phyloP scores from a whole-genome alignment of 2,329 filamentous ascomycete species.

The Hymenoscyphus occultus region DNA sequence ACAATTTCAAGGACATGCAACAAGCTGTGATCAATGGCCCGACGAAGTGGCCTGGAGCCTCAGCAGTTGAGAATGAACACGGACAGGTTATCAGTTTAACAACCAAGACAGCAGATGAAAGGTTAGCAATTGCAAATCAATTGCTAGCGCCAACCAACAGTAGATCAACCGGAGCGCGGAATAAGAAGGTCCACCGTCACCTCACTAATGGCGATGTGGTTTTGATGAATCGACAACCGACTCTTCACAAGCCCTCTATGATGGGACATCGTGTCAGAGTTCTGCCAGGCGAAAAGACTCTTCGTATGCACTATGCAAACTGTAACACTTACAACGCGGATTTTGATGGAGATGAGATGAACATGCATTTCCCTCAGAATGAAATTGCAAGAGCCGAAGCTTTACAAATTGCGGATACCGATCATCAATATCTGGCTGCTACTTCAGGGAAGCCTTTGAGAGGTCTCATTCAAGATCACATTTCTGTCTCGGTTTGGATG shows the following conservation, averaged over 20 bases:
- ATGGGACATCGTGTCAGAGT: slow-evolving; percentile 96
- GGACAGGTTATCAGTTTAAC: slow-evolving; percentile 86
- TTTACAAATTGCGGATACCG: slow-evolving; percentile 88
- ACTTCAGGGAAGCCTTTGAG: slow-evolving; percentile 90
- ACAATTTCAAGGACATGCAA: slow-evolving; percentile 95
- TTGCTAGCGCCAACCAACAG: slow-evolving; percentile 80
- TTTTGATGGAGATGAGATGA: slow-evolving; percentile 99
- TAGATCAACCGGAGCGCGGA: slow-evolving; percentile 70
- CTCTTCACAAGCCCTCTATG: slow-evolving; percentile 96
- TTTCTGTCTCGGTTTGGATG: slow-evolving; percentile 88
- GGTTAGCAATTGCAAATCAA: slow-evolving; percentile 86
- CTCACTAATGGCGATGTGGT: slow-evolving; percentile 96
- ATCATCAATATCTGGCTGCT: slow-evolving; percentile 93
- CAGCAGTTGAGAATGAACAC: slow-evolving; percentile 93
- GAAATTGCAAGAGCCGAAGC: slow-evolving; percentile 92
- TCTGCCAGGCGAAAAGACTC: slow-evolving; percentile 89
- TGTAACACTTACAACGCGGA: slow-evolving; percentile 99
- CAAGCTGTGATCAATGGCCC: slow-evolving; percentile 94
- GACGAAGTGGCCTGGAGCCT: slow-evolving; percentile 89
- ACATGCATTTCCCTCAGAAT: slow-evolving; percentile 99
- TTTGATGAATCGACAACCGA: slow-evolving; percentile 97
- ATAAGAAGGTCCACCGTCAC: slow-evolving; percentile 96
- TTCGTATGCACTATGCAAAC: slow-evolving; percentile 99
- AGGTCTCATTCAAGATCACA: slow-evolving; percentile 97
- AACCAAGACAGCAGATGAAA: slow-evolving; percentile 83